Conservation (phyloP, 208 protist species). For the Acanthamoeba divionensis region DNA sequence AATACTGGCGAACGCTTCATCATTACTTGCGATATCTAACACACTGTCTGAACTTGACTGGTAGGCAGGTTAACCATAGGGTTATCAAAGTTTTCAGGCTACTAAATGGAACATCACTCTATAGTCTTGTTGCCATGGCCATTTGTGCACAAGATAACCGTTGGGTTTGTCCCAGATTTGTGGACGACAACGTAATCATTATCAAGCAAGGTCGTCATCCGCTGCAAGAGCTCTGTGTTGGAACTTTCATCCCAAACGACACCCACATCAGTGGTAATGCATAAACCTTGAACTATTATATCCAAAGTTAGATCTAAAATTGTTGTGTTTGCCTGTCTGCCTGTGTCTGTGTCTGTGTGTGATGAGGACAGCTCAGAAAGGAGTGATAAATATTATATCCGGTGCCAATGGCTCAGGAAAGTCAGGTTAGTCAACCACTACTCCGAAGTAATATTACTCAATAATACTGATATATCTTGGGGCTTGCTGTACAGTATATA, state of each 20-base stretch:
- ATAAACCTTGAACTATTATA: neutral
- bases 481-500: conserved; percentile 79
- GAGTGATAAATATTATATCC: neutral
- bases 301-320: neutral
- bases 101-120: neutral
- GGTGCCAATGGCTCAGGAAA: conserved; percentile 89
- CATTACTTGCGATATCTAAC: neutral
- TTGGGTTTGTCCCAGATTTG: neutral
- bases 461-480: no score
- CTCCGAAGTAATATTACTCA: no score
- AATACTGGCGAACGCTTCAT: neutral
- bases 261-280: neutral
- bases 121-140: neutral
- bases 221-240: conserved; percentile 52
- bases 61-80: neutral
- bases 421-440: conserved; percentile 70
- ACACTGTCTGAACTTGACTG: conserved; percentile 26
- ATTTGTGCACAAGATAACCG: neutral
- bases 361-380: neutral
- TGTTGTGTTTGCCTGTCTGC: no score
- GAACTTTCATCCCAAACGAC: conserved; percentile 62
- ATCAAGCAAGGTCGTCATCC: conserved; percentile 63
- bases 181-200: neutral
- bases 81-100: neutral
- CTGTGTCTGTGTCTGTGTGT: no score